phyloP scores from a whole-genome alignment of 75 land plant genomes.

The Pseudotsuga menziesii region DNA sequence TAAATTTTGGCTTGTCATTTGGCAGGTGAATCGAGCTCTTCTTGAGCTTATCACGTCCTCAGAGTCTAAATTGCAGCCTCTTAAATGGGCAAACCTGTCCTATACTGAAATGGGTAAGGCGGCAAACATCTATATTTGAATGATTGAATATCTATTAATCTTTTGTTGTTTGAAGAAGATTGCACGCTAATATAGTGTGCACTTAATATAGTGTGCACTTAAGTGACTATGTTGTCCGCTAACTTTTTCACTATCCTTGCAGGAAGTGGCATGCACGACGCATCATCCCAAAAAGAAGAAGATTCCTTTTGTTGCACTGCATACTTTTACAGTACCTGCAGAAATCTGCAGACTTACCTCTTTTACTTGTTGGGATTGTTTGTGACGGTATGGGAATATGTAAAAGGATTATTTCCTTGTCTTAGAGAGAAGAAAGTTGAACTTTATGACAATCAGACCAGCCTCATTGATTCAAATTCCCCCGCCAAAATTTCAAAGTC shows the following conservation, averaged over 20 bases:
- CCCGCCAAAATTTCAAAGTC: neutral
- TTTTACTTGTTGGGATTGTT: constrained; percentile 7
- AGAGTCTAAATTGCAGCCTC: neutral
- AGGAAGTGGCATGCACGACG: neutral
- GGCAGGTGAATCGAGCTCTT: constrained; percentile 5
- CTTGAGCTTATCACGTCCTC: neutral
- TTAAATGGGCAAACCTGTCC: neutral
- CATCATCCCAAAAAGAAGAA: neutral
- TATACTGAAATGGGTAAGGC: constrained; percentile 3
- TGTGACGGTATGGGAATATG: neutral
- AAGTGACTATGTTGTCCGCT: neutral
- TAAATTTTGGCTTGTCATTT: neutral
- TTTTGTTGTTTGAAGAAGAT: neutral
- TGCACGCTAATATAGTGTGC: neutral
- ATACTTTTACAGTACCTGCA: neutral
- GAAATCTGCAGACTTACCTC: neutral
- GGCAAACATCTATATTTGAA: neutral
- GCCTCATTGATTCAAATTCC: neutral
- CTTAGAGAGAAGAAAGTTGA: neutral
- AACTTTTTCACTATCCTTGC: neutral
- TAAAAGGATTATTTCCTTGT: neutral
- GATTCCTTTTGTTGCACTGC: neutral
- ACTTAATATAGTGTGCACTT: neutral
- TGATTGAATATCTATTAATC: neutral
- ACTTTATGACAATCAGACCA: neutral